Conservation (phyloP, 768 basidiomycete genomes). For the Termitomyces sp. region DNA sequence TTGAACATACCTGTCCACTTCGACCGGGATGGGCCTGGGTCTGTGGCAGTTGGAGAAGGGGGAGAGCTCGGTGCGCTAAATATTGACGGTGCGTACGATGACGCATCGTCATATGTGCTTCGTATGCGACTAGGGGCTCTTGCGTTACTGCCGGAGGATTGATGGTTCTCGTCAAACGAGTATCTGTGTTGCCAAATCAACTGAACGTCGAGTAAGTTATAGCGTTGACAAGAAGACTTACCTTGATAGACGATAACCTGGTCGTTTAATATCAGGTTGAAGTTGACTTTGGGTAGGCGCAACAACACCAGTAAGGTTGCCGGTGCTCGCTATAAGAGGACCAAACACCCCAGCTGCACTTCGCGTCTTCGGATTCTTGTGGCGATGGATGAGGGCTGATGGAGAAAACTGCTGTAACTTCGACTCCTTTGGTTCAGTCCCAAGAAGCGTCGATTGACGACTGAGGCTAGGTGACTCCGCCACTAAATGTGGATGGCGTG, state of each 20-base stretch:
- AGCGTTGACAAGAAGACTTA: conserved; percentile 22
- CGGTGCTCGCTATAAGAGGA: conserved; percentile 69
- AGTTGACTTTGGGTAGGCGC: conserved; percentile 47
- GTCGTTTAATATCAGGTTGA: conserved; percentile 57
- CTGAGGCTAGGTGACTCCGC: conserved; percentile 4
- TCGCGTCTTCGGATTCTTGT: conserved; percentile 32
- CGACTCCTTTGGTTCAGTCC: neutral
- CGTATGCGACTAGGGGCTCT: neutral
- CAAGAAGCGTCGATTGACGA: conserved; percentile 1
- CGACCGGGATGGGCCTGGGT: conserved; percentile 6
- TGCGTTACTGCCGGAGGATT: neutral
- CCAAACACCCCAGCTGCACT: conserved; percentile 66
- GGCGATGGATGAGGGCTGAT: conserved; percentile 5
- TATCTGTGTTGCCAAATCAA: conserved; percentile 20
- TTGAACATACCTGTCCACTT: conserved; percentile 26
- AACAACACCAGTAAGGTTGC: conserved; percentile 60
- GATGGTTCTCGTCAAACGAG: conserved; percentile 21
- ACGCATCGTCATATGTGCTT: conserved; percentile 5
- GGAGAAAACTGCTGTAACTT: conserved; percentile 5
- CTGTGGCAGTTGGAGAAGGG: conserved; percentile 13
- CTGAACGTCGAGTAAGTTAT: neutral
- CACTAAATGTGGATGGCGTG: neutral
- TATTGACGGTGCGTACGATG: conserved; percentile 7
- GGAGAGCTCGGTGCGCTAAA: conserved; percentile 6
- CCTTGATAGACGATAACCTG: conserved; percentile 68